Base-by-base conservation (phyloP, 2,329 filamentous ascomycete genomes). In the Fusarium proliferatum region DNA sequence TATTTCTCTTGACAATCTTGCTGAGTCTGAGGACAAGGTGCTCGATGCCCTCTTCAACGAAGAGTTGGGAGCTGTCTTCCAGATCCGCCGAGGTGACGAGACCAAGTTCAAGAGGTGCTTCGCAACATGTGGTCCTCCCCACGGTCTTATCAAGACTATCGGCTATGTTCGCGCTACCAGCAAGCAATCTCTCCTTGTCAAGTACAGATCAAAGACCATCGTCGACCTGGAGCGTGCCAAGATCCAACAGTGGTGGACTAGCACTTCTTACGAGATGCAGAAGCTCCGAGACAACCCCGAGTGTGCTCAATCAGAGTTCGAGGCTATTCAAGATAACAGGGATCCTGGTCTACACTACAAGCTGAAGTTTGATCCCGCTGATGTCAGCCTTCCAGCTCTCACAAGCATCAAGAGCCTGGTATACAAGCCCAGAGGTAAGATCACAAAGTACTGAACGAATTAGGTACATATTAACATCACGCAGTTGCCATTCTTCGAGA, bases 21-120 rank as follows among this genome's bases (percentile, higher is more conserved):
- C 88, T 34, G 90, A 89, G 67, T 90, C 89, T 30, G 87, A 91
- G 48, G 88, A 88, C 15, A 85, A 89, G 51, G 87, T 97, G 23
- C 85, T 97, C 12, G 90, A 94, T 63, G 89, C 93, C 0, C 88
- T 99, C 26, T 98, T 99, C 89, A 98, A 95, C 81, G 96, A 98
- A 83, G 96, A 98, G 81, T 90, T 98, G 26, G 96, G 96, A 72
- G 96, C 95, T 21, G 93, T 98, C 38, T 98, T 98, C 91, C 96
- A 99, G 82, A 91, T 98, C 60, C 92, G 93, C 76, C 95, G 94
- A 82, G 88, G 89, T 59, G 92, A 98, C 75, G 94, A 97, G 83
- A 92, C 88, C 66, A 90, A 92, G 70, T 98, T 98, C 88, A 92
- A 92, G 78, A 89, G 93, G 66, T 97, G 94, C 80, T 98, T 98